Evolutionary conservation across 495 filamentous ascomycete genomes (phyloP), one percentile per base, ranked within the genome.

Genomic region (Penicilliopsis zonata): DNA sequence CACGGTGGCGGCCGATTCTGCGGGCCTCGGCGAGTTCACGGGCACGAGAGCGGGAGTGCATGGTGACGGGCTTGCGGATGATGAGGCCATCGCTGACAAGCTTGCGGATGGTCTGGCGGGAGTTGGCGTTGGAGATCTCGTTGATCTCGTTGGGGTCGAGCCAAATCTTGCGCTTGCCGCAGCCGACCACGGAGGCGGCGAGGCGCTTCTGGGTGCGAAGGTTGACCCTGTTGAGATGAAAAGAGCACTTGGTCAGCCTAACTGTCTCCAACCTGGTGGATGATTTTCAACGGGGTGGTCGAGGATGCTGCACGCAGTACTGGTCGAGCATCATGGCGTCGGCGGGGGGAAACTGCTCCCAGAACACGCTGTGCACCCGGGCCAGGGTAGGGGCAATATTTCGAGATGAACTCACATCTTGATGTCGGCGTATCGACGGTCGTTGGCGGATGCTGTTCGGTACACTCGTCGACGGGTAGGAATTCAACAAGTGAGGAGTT

Each of bases 41-140:
- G 55, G 90, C 88, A 49, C 92, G 81, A 42, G 82, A 76, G 61
- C 92, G 84, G 45, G 92, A 96, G 80, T 99, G 90, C 86, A 96
- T 94, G 55, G 86, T 94, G 50, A 94, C 86, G 52, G 90, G 90
- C 74, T 99, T 99, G 70, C 82, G 82, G 78, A 99, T 99, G 78
- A 99, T 96, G 58, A 99, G 81, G 68, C 90, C 92, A 88, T 99
- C 90, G 69, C 78, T 72, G 66, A 95, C 83, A 70, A 99, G 86
- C 78, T 99, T 99, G 71, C 92, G 92, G 82, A 99, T 82, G 50
- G 88, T 95, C 73, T 96, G 87, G 59, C 90, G 92, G 51, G 87
- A 95, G 82, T 96, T 96, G 80, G 90, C 90, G 72, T 96, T 99
- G 69, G 82, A 86, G 74, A 99, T 96, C 66, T 99, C 90, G 76